Evolutionary conservation across 441 rosid genomes (phyloP).

Genomic region (Bocquillonia castaneifolia): DNA sequence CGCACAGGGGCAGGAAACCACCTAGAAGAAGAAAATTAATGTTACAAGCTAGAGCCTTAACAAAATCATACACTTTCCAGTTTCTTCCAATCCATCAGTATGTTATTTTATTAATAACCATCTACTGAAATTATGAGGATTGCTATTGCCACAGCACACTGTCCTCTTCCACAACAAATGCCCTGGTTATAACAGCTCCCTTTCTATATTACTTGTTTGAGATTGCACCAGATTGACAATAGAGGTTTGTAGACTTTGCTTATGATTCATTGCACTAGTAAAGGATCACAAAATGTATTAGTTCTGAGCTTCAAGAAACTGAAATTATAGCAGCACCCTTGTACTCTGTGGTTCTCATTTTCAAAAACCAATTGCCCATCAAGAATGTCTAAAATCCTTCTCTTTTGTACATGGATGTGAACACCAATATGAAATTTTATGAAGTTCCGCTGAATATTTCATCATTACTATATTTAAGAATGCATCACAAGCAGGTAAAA

Average conservation of each 20-base stretch:
- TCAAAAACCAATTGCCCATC: neutral
- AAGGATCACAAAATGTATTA: neutral
- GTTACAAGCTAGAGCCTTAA: conserved; percentile 11
- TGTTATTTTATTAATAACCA: neutral
- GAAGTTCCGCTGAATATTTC: neutral
- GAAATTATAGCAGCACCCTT: conserved; percentile 1
- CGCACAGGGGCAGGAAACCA: conserved; percentile 95
- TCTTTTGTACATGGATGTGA: neutral
- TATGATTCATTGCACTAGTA: neutral
- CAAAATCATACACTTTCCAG: conserved; percentile 6
- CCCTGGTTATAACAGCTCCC: neutral
- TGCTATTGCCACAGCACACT: neutral
- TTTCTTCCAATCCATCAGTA: neutral
- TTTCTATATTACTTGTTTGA: neutral
- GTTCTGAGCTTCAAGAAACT: neutral
- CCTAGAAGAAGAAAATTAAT: conserved; percentile 41
- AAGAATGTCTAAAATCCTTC: neutral
- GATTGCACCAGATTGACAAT: neutral
- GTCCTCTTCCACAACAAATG: neutral
- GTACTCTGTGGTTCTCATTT: neutral
- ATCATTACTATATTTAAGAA: conserved; percentile 10
- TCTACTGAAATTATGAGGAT: neutral
- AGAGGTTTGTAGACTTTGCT: neutral
- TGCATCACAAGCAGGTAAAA: conserved; percentile 8
- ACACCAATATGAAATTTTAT: neutral